Evolutionary conservation across 805 yeast genomes (phyloP), one percentile per base, ranked within the genome.

Genomic region (Priceomyces fermenticarens): DNA sequence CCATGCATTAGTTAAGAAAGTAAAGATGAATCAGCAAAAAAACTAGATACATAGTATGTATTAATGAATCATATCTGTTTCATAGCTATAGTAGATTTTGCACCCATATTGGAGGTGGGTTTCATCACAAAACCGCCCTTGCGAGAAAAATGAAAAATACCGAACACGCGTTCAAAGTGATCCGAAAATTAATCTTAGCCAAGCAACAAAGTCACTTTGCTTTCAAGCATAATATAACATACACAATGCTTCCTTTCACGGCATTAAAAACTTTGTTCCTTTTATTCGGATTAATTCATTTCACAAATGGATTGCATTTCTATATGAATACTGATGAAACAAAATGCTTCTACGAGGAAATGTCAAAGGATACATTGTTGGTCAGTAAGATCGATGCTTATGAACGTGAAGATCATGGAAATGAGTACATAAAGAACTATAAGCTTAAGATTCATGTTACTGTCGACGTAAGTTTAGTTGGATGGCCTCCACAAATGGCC

Each of bases 301-400:
- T 47, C 32, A 35, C 53, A 13, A 48, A 51, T 36, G 88, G 80
- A 0, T 69, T 90, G 44, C 96, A 93, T 62, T 81, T 88, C 60
- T 90, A 88, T 60, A 68, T 88, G 39, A 78, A 78, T 10, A 83
- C 90, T 1, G 89, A 83, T 26, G 85, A 85, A 49, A 75, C 80
- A 33, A 80, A 80, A 51, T 93, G 98, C 64, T 91, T 91, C 61
- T 84, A 67, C 54, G 93, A 90, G 57, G 95, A 85, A 45, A 70
- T 91, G 45, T 81, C 87, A 12, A 72, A 75, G 48, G 85, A 82
- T 51, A 80, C 95, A n/a, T 74, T 91, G 43, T 84, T 90, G 15
- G 85, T 85, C 42, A 96, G 91, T 41, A 70, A 55, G 54, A 80
- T 86, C 50, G 84, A 84, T 49, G 85, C 87, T 3, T 75, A 75